Conservation (phyloP, 176 grass and related monocot species). For the Olyra latifolia region DNA sequence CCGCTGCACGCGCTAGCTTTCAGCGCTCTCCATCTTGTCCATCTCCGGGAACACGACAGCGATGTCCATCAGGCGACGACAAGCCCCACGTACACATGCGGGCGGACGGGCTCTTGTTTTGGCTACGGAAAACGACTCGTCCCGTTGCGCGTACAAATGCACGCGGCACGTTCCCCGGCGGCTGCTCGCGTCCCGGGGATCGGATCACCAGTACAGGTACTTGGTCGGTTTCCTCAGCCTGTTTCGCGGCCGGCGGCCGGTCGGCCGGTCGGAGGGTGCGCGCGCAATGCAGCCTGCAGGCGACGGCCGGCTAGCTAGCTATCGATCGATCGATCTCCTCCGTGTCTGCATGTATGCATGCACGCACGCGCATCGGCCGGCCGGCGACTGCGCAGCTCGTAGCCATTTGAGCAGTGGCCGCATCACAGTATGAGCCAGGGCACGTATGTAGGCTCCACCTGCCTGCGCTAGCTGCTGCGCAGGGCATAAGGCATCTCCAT, state of each 20-base stretch:
- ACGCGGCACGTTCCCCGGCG: too few relatives aligned
- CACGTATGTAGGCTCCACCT: not conserved
- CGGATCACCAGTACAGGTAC: too few relatives aligned
- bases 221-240: not conserved
- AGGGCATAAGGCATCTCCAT: not conserved
- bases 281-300: too few relatives aligned
- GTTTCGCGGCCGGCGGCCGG: not conserved
- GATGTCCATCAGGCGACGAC: not conserved
- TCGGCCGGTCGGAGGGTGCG: not conserved
- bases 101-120: not conserved
- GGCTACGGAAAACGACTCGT: not conserved
- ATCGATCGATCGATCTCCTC: not conserved
- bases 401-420: not conserved
- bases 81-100: not conserved
- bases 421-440: too few relatives aligned
- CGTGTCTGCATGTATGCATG: not conserved
- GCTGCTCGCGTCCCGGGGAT: not conserved
- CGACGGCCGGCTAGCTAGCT: too few relatives aligned
- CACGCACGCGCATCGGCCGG: too few relatives aligned
- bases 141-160: too few relatives aligned
- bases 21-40: constrained; percentile 7
- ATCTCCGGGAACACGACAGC: not conserved
- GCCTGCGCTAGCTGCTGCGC: not conserved
- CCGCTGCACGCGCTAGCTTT: not conserved
- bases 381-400: too few relatives aligned